Evolutionary conservation across 192 early-diverging fungal genomes (phyloP), one percentile per base, ranked within the genome.

Genomic region (Coemansia sp.): DNA sequence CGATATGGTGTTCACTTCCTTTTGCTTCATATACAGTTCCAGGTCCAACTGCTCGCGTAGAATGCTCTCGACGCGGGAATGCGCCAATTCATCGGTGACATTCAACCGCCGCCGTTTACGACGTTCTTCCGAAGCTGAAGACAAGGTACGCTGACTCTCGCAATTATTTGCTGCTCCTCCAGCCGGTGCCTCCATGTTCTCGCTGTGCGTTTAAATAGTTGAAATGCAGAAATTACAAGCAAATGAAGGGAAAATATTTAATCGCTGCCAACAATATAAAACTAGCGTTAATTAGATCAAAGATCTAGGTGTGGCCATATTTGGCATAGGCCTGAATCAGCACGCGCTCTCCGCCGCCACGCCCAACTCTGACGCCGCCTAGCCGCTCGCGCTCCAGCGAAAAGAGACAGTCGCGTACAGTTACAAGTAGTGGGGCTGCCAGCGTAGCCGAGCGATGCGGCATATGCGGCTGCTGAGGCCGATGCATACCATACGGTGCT

Each of bases 1-100:
- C 21, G 80, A 51, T 42, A 93, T 90, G n/a, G 83, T 66, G 4
- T 74, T 75, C 11, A 88, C 63, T 58, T 91, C 91, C 47, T 79
- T 82, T 51, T 90, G 84, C 47, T 89, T 88, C 53, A 89, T 49
- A 50, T 84, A 86, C 52, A 93, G 81, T 68, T 93, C 91, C 10
- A 91, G 73, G 73, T 93, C 90, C 58, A 93, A 84, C 70, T 93
- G 88, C 63, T 86, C 86, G 49, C 84, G 82, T 38, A 92, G 76
- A 36, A 89, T 83, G 49, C 81, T 74, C 31, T 69, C 61, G 14
- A 87, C 66, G 46, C 71, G 71, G n/a, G 71, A 51, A 36, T 82
- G 83, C 8, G 56, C 56, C 38, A 67, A 56, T 20, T 63, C 65
- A 58, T 54, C 52, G 6, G 49, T 36, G 20, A 58, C 20, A 24